These are phyloP conservation scores for Fusarium caatingaense DNA, from an alignment of 2,329 filamentous ascomycete genomes.

Conservation along the genomic window DNA sequence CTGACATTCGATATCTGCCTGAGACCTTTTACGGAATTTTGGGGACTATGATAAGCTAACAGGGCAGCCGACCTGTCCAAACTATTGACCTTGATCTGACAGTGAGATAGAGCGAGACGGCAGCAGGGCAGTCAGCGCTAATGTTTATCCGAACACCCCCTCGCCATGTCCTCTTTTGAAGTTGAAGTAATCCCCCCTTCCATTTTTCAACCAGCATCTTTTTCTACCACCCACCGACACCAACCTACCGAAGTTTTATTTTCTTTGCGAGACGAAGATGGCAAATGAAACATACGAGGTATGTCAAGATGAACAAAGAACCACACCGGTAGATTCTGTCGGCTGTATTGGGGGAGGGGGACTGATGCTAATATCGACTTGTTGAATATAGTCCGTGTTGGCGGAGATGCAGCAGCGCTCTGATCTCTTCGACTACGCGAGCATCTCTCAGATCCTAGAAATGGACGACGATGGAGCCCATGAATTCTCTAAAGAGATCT, in stretches of 20 bases:
- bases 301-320: not conserved
- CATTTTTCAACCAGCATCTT: not conserved
- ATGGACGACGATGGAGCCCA: not conserved
- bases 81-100: not conserved
- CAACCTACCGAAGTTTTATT: not conserved
- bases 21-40: too few relatives aligned
- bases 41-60: not conserved
- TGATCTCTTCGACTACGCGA: not conserved
- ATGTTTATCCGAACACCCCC: not conserved
- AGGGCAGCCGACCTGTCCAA: not conserved
- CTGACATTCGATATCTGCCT: not conserved
- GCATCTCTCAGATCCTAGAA: not conserved
- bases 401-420: not conserved
- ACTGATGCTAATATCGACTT: not conserved
- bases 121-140: not conserved
- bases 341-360: not conserved
- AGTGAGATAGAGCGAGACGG: not conserved
- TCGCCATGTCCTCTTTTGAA: not conserved
- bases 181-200: not conserved
- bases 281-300: not conserved
- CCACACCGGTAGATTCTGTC: not conserved
- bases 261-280: not conserved
- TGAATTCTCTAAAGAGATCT: not conserved
- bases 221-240: not conserved
- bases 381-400: not conserved